These are phyloP conservation scores for Baorangia bicolor DNA, from an alignment of 768 basidiomycete genomes.

Conservation along the genomic window DNA sequence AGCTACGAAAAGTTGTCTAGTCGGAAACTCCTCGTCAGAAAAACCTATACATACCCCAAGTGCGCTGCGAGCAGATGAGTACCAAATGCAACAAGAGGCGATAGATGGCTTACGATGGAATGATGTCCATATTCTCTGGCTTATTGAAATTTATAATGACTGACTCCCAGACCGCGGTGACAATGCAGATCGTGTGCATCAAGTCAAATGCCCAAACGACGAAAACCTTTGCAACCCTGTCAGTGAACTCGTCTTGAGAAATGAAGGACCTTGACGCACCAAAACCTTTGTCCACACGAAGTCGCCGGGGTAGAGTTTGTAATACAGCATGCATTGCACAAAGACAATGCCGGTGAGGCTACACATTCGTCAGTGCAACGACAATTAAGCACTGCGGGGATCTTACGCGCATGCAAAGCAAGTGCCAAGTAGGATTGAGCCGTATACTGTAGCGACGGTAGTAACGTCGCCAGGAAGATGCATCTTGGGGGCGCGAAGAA, in stretches of 20 bases:
- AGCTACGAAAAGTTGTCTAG: slow-evolving; percentile 14
- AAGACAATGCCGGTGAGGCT: slow-evolving; percentile 34
- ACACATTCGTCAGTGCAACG: slow-evolving; percentile 4
- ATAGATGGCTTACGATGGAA: slow-evolving; percentile 25
- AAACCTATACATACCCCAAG: slow-evolving; percentile 23
- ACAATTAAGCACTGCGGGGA: background rate
- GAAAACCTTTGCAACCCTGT: slow-evolving; percentile 22
- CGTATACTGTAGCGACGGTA: slow-evolving; percentile 32
- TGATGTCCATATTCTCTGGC: slow-evolving; percentile 27
- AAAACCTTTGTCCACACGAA: slow-evolving; percentile 26
- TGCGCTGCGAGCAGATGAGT: slow-evolving; percentile 13
- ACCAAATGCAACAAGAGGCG: background rate
- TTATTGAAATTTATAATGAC: slow-evolving; percentile 26
- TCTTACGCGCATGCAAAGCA: slow-evolving; percentile 30
- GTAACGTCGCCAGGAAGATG: slow-evolving; percentile 29
- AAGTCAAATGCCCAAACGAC: slow-evolving; percentile 30
- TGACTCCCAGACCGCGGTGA: slow-evolving; percentile 26
- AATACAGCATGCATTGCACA: slow-evolving; percentile 32
- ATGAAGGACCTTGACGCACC: slow-evolving; percentile 11
- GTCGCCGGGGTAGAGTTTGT: slow-evolving; percentile 32
- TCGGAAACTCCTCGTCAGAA: background rate
- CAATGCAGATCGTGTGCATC: slow-evolving; percentile 30
- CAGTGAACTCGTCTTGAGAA: background rate
- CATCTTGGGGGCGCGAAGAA: slow-evolving; percentile 9
- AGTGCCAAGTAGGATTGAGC: slow-evolving; percentile 32